Evolutionary conservation across 352 stramenopile species (phyloP).

Genomic region (Phytopythium boreale): DNA sequence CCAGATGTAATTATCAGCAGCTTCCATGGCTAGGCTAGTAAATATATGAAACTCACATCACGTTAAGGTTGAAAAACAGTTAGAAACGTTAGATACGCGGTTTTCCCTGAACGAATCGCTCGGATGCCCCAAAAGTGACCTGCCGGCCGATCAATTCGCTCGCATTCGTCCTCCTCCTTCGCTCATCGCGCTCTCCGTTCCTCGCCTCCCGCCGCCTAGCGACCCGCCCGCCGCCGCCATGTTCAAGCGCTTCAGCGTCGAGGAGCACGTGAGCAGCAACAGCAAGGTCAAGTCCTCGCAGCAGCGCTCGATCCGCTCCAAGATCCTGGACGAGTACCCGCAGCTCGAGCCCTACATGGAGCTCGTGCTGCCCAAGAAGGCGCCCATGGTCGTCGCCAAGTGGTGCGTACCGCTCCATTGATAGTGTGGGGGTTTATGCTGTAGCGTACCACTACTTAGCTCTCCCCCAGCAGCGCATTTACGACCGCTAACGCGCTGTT

Average conservation of each 20-base stretch:
- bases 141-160: neutral
- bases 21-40: neutral
- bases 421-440: neutral
- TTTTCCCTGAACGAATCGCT: neutral
- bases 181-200: neutral
- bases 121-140: too few species aligned
- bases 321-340: slow-evolving; percentile 93
- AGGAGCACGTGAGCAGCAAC: slow-evolving; percentile 93
- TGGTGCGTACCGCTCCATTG: slow-evolving; percentile 41
- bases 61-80: neutral
- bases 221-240: slow-evolving; percentile 34
- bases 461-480: too few species aligned
- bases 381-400: slow-evolving; percentile 89
- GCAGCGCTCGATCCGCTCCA: slow-evolving; percentile 93
- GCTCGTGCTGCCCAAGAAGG: slow-evolving; percentile 94
- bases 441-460: too few species aligned
- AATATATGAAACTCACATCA: neutral
- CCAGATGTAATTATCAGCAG: neutral
- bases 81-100: neutral
- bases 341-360: slow-evolving; percentile 88
- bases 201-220: neutral
- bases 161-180: neutral
- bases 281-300: slow-evolving; percentile 98
- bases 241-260: slow-evolving; percentile 95
- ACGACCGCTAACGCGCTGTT: neutral